Base-by-base conservation (phyloP, 257 asterid genomes). In the Solanum bulbocastanum region DNA sequence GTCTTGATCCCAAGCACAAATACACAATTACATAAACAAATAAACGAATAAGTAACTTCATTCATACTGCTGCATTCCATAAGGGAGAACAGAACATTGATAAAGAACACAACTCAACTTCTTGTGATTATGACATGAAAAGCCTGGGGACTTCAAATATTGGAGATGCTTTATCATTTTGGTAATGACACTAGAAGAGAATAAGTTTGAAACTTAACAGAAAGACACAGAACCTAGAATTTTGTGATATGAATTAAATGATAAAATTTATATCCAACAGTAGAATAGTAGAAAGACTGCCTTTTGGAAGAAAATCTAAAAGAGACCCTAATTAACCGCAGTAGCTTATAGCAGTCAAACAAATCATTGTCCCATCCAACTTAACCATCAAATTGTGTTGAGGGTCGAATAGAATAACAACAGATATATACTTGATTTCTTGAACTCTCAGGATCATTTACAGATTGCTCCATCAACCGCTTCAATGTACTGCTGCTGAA, bases 401-500 rank as follows among this genome's bases (percentile, higher is more conserved):
- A 78, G 30, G 49, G 30, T 10, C 14, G 79, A 86, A 46, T 89
- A 39, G 87, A 40, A 85, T 83, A 79, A 79, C 62, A 42, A 44
- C 22, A 44, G 25, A 42, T 40, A 36, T 81, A 65, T 91, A 96
- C 99, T 94, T 96, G 99, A 90, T 91, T 58, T 90, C 89, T 96
- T 46, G 98, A 94, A 90, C 94, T 91, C 87, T 96, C 99, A 15
- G 98, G 98, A 92, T 96, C 97, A 94, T 94, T 93, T 82, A 79
- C 92, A 69, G 98, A 95, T 93, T 95, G 98, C 90, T 96, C 99
- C 83, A 93, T 86, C 83, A 97, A 88, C 87, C 99, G 98, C 92
- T 97, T 97, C 87, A 97, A 93, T 75, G 99, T 95, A 89, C 99
- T 97, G 87, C 96, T 92, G 89, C 95, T 91, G 87, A 97, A 95